Evolutionary conservation across 163 green algal species (phyloP).

Genomic region (Volvox carteri): DNA sequence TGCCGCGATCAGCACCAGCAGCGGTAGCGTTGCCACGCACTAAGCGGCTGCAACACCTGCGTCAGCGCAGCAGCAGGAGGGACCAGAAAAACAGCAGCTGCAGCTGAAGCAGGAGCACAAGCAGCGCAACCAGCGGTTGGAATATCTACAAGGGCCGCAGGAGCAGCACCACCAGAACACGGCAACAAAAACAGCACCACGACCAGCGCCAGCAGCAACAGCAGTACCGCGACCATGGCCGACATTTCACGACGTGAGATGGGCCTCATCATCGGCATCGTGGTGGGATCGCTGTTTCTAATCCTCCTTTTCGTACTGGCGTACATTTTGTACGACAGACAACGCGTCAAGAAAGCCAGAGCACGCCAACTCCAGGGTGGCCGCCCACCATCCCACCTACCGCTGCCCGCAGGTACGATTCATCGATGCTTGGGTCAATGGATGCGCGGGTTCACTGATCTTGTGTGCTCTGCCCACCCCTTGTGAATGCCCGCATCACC

Average conservation of each 20-base stretch:
- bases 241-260: slow-evolving; percentile 14
- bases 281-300: slow-evolving; percentile 27
- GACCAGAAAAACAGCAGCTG: not conserved
- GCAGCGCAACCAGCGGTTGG: too few relatives aligned
- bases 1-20: not conserved
- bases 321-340: slow-evolving; percentile 23
- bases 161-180: not conserved
- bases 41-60: not conserved
- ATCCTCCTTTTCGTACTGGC: slow-evolving; percentile 1
- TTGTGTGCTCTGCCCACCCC: too few relatives aligned
- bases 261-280: slow-evolving; percentile 40
- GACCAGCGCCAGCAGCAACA: not conserved
- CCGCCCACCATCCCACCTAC: not conserved
- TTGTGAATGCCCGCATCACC: too few relatives aligned
- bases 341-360: not conserved
- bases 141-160: too few relatives aligned
- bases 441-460: too few relatives aligned
- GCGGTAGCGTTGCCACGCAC: not conserved
- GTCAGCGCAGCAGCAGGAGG: not conserved
- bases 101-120: not conserved
- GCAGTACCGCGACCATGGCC: not conserved
- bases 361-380: not conserved
- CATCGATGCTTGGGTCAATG: too few relatives aligned
- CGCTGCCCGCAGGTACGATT: too few relatives aligned
- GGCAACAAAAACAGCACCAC: not conserved